Conservation (phyloP, 1,284 basidiomycete species). For the Volvariella volvacea region DNA sequence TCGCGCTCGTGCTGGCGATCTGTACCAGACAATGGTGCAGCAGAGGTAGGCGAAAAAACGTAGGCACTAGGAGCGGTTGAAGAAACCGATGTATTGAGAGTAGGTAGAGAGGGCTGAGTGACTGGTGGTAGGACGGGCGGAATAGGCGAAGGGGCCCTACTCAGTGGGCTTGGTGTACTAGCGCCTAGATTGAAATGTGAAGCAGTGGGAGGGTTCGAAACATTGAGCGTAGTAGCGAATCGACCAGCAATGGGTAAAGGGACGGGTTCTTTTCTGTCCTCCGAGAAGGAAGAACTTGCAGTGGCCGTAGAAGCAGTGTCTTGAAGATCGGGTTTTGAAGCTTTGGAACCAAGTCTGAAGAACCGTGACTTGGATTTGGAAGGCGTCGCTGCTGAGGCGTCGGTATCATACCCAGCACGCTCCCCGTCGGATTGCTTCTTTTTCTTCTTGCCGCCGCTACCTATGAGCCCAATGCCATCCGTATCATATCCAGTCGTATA, state of each 20-base stretch:
- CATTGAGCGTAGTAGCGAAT: slow-evolving; percentile 33
- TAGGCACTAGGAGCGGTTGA: not conserved
- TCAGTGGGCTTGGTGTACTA: not conserved
- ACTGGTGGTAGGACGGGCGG: not conserved
- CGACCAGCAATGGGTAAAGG: slow-evolving; percentile 45
- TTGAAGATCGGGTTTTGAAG: slow-evolving; percentile 24
- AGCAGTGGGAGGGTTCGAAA: not conserved
- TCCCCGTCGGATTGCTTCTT: slow-evolving; percentile 20
- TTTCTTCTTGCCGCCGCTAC: slow-evolving; percentile 18
- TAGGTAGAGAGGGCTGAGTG: not conserved
- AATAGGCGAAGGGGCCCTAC: slow-evolving; percentile 4
- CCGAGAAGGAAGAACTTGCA: too few species aligned
- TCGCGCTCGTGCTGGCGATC: too few species aligned
- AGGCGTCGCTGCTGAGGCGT: slow-evolving; percentile 19
- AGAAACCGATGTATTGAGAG: not conserved
- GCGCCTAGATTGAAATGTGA: slow-evolving; percentile 4
- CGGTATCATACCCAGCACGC: slow-evolving; percentile 29
- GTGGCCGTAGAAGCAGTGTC: slow-evolving; percentile 23
- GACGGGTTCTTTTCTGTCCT: slow-evolving; percentile 12
- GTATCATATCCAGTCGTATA: slow-evolving; percentile 22
- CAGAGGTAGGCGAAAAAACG: not conserved
- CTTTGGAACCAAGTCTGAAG: slow-evolving; percentile 27
- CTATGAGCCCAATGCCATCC: slow-evolving; percentile 13
- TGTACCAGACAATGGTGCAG: too few species aligned
- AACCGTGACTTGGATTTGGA: slow-evolving; percentile 27